These are phyloP conservation scores for Lentinula edodes DNA, from an alignment of 768 basidiomycete species.

Conservation along the genomic window DNA sequence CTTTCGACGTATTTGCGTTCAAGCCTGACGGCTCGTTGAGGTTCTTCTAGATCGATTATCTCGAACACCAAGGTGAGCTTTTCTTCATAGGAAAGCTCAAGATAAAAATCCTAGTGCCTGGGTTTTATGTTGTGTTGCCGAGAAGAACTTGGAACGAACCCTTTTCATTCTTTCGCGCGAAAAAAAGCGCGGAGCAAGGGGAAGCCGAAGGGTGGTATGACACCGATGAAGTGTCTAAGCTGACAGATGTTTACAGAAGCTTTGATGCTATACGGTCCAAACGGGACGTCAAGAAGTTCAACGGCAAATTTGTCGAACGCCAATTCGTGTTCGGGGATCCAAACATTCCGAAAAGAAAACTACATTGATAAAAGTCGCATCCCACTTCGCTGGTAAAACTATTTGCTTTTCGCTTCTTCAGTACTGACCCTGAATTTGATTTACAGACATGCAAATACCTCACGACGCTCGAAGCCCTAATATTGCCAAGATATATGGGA, in stretches of 20 bases:
- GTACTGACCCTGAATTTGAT: background rate
- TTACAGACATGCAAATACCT: slow-evolving; percentile 79
- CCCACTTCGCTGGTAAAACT: slow-evolving; percentile 74
- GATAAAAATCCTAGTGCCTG: slow-evolving; percentile 66
- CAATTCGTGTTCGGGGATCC: slow-evolving; percentile 90
- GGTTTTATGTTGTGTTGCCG: slow-evolving; percentile 82
- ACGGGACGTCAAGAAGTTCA: slow-evolving; percentile 73
- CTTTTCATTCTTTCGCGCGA: slow-evolving; percentile 83
- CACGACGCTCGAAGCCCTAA: slow-evolving; percentile 72
- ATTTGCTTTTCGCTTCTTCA: background rate
- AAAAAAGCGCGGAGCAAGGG: slow-evolving; percentile 50
- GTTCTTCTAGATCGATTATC: slow-evolving; percentile 96
- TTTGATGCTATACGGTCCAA: slow-evolving; percentile 76
- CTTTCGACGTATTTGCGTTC: slow-evolving; percentile 49
- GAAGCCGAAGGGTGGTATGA: slow-evolving; percentile 58
- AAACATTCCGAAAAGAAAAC: slow-evolving; percentile 73
- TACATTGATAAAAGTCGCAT: slow-evolving; percentile 92
- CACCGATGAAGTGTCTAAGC: slow-evolving; percentile 69
- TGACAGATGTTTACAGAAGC: slow-evolving; percentile 73
- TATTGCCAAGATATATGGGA: slow-evolving; percentile 84
- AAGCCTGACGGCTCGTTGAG: slow-evolving; percentile 81
- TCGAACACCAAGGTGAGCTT: slow-evolving; percentile 79
- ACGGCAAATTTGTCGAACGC: slow-evolving; percentile 78
- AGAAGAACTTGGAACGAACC: slow-evolving; percentile 85
- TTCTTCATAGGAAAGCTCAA: slow-evolving; percentile 88